A percentile compares a stretch with the other conserved stretches of the same genome.
Conservation (phyloP, 1,284 basidiomycete species). For the Polyporus tsugae region DNA sequence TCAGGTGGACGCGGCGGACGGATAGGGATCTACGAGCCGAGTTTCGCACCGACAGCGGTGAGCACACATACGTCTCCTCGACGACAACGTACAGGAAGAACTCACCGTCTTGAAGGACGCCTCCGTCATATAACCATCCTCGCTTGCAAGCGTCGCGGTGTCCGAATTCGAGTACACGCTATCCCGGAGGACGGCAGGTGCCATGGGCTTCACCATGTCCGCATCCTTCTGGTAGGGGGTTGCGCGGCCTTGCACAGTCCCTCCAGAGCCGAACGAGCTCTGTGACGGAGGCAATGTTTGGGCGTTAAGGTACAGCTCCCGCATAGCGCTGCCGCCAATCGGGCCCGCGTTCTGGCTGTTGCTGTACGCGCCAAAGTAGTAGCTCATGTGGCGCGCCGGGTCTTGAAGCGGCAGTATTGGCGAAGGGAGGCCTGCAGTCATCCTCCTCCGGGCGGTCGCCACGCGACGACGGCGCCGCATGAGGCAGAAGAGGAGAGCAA, state of each 20-base stretch:
- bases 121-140: conserved; percentile 19
- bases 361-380: conserved; percentile 28
- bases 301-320: conserved; percentile 19
- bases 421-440: conserved; percentile 34
- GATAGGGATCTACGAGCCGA: conserved; percentile 10
- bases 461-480: conserved; percentile 37
- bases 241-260: background rate
- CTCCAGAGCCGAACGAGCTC: background rate
- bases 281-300: background rate
- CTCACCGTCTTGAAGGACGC: conserved; percentile 25
- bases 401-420: conserved; percentile 51
- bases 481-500: conserved; percentile 42
- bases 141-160: conserved; percentile 18
- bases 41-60: background rate
- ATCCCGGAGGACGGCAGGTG: conserved; percentile 17
- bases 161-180: conserved; percentile 18
- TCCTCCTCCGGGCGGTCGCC: conserved; percentile 14
- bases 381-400: conserved; percentile 45
- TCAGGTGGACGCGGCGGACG: conserved; percentile 27
- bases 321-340: conserved; percentile 5
- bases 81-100: background rate
- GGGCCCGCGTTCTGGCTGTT: background rate
- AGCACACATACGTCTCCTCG: background rate
- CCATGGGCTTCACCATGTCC: conserved; percentile 15
- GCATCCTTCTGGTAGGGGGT: conserved; percentile 14